Conservation (phyloP, 768 basidiomycete species). For the Clavaria fumosa region DNA sequence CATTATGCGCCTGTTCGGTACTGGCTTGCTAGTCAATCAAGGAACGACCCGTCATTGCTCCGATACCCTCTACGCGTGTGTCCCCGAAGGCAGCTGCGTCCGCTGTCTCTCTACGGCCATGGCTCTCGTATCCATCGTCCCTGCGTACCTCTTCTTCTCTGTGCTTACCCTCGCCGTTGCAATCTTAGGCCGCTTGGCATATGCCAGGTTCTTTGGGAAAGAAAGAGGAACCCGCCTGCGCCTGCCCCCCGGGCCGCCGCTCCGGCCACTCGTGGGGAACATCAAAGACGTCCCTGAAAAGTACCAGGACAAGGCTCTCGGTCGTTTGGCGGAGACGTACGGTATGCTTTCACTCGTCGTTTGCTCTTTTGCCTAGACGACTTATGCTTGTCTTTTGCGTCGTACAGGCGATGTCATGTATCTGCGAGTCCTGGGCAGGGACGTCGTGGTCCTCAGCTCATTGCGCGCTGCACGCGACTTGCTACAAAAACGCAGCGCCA, state of each 20-base stretch:
- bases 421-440: constrained; percentile 26
- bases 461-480: constrained; percentile 29
- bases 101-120: too few relatives aligned
- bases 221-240: too few relatives aligned
- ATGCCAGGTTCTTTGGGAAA: not conserved
- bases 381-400: not conserved
- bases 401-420: constrained; percentile 28
- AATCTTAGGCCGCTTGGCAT: not conserved
- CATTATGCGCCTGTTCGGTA: too few relatives aligned
- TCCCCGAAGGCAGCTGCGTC: too few relatives aligned
- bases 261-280: constrained; percentile 33
- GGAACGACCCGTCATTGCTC: too few relatives aligned
- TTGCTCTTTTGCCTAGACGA: not conserved
- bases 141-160: too few relatives aligned
- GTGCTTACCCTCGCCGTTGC: not conserved
- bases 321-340: constrained; percentile 26
- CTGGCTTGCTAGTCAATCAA: too few relatives aligned
- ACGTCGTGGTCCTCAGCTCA: constrained; percentile 35
- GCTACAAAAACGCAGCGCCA: constrained; percentile 35
- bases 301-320: constrained; percentile 25
- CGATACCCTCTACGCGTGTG: too few relatives aligned
- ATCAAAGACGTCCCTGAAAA: constrained; percentile 27
- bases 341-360: constrained; percentile 21
- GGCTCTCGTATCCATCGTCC: too few relatives aligned
- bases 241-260: constrained; percentile 33